Evolutionary conservation across 768 basidiomycete genomes (phyloP).

Genomic region (Agrocybe pediades): DNA sequence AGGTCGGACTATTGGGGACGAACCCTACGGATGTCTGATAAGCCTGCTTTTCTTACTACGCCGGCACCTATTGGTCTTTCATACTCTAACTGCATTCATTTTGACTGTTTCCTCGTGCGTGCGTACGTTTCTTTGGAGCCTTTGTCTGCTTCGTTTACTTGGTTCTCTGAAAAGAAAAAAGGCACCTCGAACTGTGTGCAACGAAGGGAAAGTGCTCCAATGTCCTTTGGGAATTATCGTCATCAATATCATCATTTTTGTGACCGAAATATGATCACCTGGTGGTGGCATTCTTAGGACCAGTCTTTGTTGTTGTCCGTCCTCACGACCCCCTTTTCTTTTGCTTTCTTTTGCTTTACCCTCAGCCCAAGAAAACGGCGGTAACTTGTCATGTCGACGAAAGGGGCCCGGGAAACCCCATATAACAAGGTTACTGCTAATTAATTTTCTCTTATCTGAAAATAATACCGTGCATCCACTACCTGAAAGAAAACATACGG

Average conservation of each 20-base stretch:
- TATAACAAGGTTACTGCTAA: neutral
- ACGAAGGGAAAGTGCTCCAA: neutral
- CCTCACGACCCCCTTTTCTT: neutral
- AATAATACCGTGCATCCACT: neutral
- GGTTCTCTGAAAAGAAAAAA: neutral
- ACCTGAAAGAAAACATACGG: neutral
- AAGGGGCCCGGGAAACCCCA: neutral
- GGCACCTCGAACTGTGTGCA: neutral
- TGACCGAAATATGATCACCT: neutral
- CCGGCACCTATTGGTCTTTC: neutral
- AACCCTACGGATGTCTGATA: neutral
- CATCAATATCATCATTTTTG: neutral
- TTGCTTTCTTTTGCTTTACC: neutral
- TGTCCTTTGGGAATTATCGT: neutral
- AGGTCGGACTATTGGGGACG: neutral
- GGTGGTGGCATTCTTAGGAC: too few relatives aligned
- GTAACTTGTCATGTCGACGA: neutral
- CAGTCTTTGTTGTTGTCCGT: neutral
- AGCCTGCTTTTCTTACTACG: neutral
- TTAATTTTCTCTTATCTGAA: neutral
- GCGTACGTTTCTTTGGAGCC: neutral
- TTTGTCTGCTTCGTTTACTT: neutral
- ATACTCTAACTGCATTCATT: neutral
- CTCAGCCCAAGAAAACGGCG: neutral
- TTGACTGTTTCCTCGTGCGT: neutral